Conservation (phyloP, 306 rosid species). For the Argentina anserina region DNA sequence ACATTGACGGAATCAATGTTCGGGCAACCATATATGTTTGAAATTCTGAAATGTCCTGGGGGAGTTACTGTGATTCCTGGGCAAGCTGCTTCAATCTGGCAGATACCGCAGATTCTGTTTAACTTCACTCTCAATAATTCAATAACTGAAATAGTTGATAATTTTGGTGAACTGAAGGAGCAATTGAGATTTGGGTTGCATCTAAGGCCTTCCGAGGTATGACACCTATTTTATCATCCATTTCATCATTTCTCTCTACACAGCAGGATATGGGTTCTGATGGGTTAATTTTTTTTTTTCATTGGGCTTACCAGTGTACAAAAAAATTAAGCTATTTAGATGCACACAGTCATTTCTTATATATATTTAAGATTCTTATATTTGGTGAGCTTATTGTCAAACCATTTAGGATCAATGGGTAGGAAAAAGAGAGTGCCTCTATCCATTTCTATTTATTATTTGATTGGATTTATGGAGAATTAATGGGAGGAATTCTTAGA, state of each 20-base stretch:
- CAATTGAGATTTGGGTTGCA: constrained; percentile 63
- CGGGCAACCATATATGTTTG: constrained; percentile 64
- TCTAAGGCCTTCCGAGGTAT: constrained; percentile 71
- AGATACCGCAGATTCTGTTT: constrained; percentile 64
- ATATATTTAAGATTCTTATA: not conserved
- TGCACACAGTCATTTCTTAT: not conserved
- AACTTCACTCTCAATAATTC: constrained; percentile 80
- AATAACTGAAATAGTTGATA: constrained; percentile 52
- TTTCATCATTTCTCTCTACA: constrained; percentile 14
- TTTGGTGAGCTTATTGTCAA: not conserved
- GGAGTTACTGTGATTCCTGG: constrained; percentile 73
- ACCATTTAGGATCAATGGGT: not conserved
- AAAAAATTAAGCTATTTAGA: not conserved
- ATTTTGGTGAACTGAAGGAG: constrained; percentile 51
- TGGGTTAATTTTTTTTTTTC: not conserved
- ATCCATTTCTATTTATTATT: not conserved
- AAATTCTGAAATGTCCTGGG: constrained; percentile 69
- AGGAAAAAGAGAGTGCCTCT: not conserved
- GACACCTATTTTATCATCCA: constrained; percentile 13
- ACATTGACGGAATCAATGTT: constrained; percentile 62
- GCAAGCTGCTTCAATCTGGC: constrained; percentile 62
- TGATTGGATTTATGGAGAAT: not conserved
- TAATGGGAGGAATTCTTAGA: not conserved
- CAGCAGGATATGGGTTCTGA: constrained; percentile 8
- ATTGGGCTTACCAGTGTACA: not conserved